A percentile compares a stretch with the other conserved stretches of the same genome.
Evolutionary conservation across 805 yeast genomes (phyloP).

Genomic region (Ogataea haglerorum): DNA sequence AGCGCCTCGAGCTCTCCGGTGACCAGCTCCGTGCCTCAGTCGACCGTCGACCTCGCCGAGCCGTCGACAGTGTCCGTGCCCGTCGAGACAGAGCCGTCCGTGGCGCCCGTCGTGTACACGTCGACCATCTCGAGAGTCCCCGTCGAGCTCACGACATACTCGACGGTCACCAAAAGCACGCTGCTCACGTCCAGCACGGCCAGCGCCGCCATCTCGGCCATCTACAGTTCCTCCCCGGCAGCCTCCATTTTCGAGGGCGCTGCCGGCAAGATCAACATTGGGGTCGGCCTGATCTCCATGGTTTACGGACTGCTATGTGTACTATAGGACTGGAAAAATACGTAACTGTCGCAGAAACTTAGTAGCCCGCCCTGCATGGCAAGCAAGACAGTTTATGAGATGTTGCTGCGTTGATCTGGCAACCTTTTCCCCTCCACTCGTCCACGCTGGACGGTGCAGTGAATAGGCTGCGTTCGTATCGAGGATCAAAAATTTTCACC

Average conservation of each 20-base stretch:
- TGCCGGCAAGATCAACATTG: conserved; percentile 12
- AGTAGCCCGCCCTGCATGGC: conserved; percentile 35
- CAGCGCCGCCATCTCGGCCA: conserved; percentile 1
- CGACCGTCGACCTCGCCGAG: conserved; percentile 21
- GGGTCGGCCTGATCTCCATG: conserved; percentile 13
- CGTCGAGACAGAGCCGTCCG: conserved; percentile 14
- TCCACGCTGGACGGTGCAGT: conserved; percentile 40
- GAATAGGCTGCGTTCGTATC: conserved; percentile 45
- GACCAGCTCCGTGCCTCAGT: conserved; percentile 6
- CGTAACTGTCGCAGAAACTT: conserved; percentile 35
- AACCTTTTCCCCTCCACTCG: conserved; percentile 46
- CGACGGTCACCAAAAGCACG: conserved; percentile 7
- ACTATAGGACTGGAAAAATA: conserved; percentile 18
- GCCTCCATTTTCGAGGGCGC: conserved; percentile 15
- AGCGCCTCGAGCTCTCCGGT: conserved; percentile 4
- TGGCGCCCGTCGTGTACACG: conserved; percentile 23
- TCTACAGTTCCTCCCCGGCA: conserved; percentile 11
- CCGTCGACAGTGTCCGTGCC: conserved; percentile 21
- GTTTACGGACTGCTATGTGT: conserved; percentile 12
- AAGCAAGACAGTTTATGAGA: conserved; percentile 36
- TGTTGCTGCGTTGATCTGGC: conserved; percentile 35
- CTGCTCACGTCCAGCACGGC: conserved; percentile 4
- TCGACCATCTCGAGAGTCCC: conserved; percentile 24
- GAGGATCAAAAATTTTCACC: conserved; percentile 9
- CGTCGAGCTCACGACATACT: conserved; percentile 27